A percentile compares a stretch with the other conserved stretches of the same genome.
phyloP scores from a whole-genome alignment of 805 yeast genomes.

The Ogataea pini region DNA sequence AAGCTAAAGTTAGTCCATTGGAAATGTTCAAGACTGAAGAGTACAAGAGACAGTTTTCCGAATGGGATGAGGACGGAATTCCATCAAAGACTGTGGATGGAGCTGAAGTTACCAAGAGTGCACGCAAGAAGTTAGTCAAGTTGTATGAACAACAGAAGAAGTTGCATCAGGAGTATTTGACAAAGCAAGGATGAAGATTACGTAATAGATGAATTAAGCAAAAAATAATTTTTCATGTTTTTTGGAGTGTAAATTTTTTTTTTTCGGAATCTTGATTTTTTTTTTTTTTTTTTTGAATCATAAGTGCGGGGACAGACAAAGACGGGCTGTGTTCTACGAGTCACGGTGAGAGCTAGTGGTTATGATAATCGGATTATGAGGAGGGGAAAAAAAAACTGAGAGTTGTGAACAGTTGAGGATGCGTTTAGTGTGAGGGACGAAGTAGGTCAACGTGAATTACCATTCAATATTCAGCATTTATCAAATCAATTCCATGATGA shows the following conservation, averaged over 20 bases:
- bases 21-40: slow-evolving; percentile 69
- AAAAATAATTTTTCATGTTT: not conserved
- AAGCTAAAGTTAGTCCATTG: slow-evolving; percentile 66
- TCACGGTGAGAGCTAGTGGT: not conserved
- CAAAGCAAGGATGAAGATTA: slow-evolving; percentile 9
- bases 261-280: not conserved
- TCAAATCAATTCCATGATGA: too few species aligned
- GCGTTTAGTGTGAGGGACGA: too few species aligned
- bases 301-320: slow-evolving; percentile 3
- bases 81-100: slow-evolving; percentile 80
- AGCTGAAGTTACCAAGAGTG: slow-evolving; percentile 81
- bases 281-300: slow-evolving; percentile 1
- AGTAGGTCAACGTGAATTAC: too few species aligned
- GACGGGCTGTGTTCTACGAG: slow-evolving; percentile 3
- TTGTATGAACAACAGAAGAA: slow-evolving; percentile 79
- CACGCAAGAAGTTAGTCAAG: slow-evolving; percentile 78
- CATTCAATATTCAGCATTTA: too few species aligned
- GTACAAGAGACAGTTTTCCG: slow-evolving; percentile 45
- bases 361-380: too few species aligned
- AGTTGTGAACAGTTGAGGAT: not conserved
- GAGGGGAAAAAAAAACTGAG: not conserved
- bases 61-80: slow-evolving; percentile 84
- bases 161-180: slow-evolving; percentile 66
- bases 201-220: not conserved
- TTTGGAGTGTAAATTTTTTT: not conserved